phyloP scores from a whole-genome alignment of 805 yeast genomes.

The Cyberlindnera americana region DNA sequence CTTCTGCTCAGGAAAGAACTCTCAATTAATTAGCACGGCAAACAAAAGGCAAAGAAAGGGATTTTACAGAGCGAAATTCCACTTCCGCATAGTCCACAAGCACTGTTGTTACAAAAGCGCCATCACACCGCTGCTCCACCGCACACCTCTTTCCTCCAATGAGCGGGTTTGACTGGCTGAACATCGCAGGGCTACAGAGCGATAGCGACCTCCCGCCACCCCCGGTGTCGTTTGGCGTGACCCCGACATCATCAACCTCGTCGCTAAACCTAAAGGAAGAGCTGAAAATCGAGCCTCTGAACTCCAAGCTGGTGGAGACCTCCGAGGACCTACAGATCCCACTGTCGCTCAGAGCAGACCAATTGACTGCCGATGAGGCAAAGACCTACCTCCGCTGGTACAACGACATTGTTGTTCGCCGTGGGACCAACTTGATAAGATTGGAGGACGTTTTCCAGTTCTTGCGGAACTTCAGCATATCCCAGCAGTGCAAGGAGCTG shows the following conservation, averaged over 20 bases:
- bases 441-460: constrained; percentile 78
- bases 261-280: constrained; percentile 17
- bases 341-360: constrained; percentile 58
- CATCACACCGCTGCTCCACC: too few relatives aligned
- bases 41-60: too few relatives aligned
- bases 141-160: too few relatives aligned
- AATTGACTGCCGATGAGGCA: constrained; percentile 72
- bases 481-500: constrained; percentile 45
- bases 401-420: constrained; percentile 72
- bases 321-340: constrained; percentile 47
- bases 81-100: too few relatives aligned
- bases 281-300: constrained; percentile 3
- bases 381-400: constrained; percentile 93
- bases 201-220: constrained; percentile 42
- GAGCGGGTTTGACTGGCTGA: constrained; percentile 51
- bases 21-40: too few relatives aligned
- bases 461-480: constrained; percentile 69
- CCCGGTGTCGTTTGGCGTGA: constrained; percentile 46
- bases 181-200: constrained; percentile 36
- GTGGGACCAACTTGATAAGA: constrained; percentile 61
- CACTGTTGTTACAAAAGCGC: too few relatives aligned
- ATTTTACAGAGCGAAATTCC: too few relatives aligned
- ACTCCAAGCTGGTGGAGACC: constrained; percentile 21
- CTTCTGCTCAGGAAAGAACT: too few relatives aligned
- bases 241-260: constrained; percentile 24